Evolutionary conservation across 306 rosid species (phyloP).

Genomic region (Vachellia collinsii): DNA sequence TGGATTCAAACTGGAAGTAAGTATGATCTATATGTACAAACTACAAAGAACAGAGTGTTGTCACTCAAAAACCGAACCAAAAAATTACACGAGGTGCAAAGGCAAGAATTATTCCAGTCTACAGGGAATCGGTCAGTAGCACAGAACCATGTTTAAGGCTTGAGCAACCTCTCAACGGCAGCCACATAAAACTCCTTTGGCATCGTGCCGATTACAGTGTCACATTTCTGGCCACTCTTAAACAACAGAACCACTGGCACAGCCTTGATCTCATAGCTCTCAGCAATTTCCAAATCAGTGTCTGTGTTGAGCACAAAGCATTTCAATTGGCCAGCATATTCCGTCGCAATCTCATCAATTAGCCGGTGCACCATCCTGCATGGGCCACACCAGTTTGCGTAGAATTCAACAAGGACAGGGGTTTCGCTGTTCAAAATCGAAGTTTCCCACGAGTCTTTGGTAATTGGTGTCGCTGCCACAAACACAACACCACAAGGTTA

Average conservation of each 20-base stretch:
- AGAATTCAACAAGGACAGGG: conserved; percentile 70
- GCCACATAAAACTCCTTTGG: conserved; percentile 69
- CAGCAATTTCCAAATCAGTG: conserved; percentile 48
- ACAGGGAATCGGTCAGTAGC: background rate
- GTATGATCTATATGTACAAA: background rate
- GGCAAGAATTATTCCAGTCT: conserved; percentile 5
- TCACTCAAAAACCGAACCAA: background rate
- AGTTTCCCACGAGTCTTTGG: conserved; percentile 56
- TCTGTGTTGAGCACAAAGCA: conserved; percentile 65
- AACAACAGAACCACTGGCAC: conserved; percentile 73
- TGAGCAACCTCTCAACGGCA: conserved; percentile 68
- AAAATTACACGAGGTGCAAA: conserved; percentile 1
- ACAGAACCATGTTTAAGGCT: conserved; percentile 38
- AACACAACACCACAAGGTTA: conserved; percentile 20
- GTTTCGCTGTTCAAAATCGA: conserved; percentile 51
- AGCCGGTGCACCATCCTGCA: conserved; percentile 77
- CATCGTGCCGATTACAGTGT: conserved; percentile 57
- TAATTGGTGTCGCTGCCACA: conserved; percentile 53
- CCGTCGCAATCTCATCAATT: conserved; percentile 58
- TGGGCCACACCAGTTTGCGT: conserved; percentile 80
- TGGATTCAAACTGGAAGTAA: background rate
- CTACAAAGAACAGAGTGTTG: background rate
- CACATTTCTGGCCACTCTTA: conserved; percentile 61
- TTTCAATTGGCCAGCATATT: conserved; percentile 56
- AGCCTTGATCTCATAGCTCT: conserved; percentile 63